Conservation (phyloP, 176 grass and related monocot genomes). For the Lolium rigidum region DNA sequence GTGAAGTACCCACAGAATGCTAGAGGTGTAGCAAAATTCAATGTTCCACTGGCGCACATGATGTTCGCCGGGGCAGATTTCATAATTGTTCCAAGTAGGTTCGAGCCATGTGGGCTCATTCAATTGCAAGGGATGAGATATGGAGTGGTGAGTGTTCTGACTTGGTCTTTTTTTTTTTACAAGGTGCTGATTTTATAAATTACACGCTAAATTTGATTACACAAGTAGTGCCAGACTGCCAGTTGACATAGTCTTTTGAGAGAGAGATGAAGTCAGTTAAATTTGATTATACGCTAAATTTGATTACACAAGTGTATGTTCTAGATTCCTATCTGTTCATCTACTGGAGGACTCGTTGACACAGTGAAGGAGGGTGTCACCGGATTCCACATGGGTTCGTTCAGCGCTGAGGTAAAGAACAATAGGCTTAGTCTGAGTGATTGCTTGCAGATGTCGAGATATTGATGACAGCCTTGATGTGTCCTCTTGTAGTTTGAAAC, state of each 20-base stretch:
- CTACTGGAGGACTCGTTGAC: slow-evolving; percentile 71
- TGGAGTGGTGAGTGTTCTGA: slow-evolving; percentile 51
- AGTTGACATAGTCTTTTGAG: neutral
- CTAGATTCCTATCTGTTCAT: slow-evolving; percentile 58
- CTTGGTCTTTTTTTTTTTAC: neutral
- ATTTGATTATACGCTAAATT: neutral
- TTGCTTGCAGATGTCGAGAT: neutral
- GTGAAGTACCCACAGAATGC: slow-evolving; percentile 59
- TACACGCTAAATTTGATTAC: neutral
- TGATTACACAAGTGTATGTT: neutral
- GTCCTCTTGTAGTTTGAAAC: slow-evolving; percentile 56
- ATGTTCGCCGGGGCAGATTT: slow-evolving; percentile 75
- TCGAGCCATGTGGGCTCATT: slow-evolving; percentile 79
- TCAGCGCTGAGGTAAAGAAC: slow-evolving; percentile 60
- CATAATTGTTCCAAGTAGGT: slow-evolving; percentile 70
- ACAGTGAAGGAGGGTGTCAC: slow-evolving; percentile 66
- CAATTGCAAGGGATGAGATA: slow-evolving; percentile 82
- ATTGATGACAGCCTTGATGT: slow-evolving; percentile 8
- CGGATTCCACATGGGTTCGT: slow-evolving; percentile 62
- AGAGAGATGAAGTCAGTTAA: too few species aligned
- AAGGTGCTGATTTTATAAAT: slow-evolving; percentile 2
- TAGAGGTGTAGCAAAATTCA: slow-evolving; percentile 70
- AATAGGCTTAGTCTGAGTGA: neutral
- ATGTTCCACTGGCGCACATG: slow-evolving; percentile 63
- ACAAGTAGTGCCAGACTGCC: neutral